Evolutionary conservation across 2,329 filamentous ascomycete genomes (phyloP), one percentile per base, ranked within the genome.

Genomic region (Botrytis paeoniae): DNA sequence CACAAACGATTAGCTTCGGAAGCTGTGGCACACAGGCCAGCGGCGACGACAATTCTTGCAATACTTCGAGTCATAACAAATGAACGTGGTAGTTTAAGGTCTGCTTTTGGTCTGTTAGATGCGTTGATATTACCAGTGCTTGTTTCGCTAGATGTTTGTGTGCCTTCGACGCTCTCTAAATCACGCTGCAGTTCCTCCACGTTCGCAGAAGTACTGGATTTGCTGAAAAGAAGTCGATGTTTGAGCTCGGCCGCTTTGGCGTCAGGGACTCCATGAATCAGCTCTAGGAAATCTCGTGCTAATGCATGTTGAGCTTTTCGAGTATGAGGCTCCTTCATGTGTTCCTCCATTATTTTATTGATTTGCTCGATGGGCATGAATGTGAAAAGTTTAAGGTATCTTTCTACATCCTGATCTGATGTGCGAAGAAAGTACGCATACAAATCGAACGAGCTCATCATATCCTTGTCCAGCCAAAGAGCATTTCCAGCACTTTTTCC

Each of bases 401-500:
- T 87, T 82, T 94, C 92, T 6, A 98, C 89, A 71, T 97, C 92
- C 16, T 88, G 88, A 80, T 99, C 96, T 0, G 94, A 86, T 0
- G 92, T 91, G 69, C 93, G 89, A 76, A 98, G 86, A 78, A 98
- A 96, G 85, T 95, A 98, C 81, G 95, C 86, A 81, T 98, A 98
- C 1, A 98, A 86, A 73, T 98, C 94, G 79, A 95, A 98, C 0
- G 90, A 85, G 43, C 88, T 90, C 1, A 95, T 97, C 87, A 94
- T 88, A 78, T 91, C 90, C 70, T 87, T 86, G 81, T 98, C 94
- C 4, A 99, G 87, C 96, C 96, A 99, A 51, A 99, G 83, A 3
- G 95, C 95, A 81, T 98, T 98, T 39, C 95, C 95, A 2, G 94
- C 92, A 75, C 91, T 97, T 84, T 99, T 99, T 69, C 96, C 96